These are phyloP conservation scores for Solanum clarkiae DNA, from an alignment of 257 asterid genomes.

Conservation along the genomic window DNA sequence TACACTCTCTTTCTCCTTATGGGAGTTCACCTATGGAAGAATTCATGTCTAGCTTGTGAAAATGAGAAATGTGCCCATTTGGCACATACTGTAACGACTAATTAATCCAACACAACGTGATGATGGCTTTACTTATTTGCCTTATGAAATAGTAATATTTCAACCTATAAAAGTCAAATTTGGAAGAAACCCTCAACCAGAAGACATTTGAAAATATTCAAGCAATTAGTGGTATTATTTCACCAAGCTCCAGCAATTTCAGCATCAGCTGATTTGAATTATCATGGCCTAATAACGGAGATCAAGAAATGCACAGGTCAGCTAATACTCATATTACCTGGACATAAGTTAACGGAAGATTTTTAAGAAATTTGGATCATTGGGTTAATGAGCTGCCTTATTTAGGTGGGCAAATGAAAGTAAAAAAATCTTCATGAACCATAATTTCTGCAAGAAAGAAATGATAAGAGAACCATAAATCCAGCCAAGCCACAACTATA, in stretches of 20 bases:
- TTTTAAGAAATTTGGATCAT: neutral
- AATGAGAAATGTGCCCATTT: neutral
- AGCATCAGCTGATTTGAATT: neutral
- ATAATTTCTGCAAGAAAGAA: neutral
- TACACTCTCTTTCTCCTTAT: neutral
- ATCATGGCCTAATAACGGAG: neutral
- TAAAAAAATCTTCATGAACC: neutral
- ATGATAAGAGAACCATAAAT: neutral
- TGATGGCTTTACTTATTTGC: neutral
- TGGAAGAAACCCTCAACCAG: neutral
- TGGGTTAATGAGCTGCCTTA: neutral
- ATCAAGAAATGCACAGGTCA: neutral
- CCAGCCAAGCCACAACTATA: neutral
- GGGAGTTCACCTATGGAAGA: neutral
- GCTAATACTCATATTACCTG: neutral
- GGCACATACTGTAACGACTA: neutral
- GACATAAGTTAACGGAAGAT: neutral
- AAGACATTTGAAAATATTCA: neutral
- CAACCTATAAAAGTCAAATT: neutral
- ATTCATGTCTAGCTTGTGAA: neutral
- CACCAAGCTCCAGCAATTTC: neutral
- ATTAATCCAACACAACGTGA: neutral
- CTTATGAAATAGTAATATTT: neutral
- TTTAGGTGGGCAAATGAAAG: neutral
- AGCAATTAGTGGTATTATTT: neutral